phyloP scores from a whole-genome alignment of 1,284 basidiomycete species.

The Nidula niveotomentosa region DNA sequence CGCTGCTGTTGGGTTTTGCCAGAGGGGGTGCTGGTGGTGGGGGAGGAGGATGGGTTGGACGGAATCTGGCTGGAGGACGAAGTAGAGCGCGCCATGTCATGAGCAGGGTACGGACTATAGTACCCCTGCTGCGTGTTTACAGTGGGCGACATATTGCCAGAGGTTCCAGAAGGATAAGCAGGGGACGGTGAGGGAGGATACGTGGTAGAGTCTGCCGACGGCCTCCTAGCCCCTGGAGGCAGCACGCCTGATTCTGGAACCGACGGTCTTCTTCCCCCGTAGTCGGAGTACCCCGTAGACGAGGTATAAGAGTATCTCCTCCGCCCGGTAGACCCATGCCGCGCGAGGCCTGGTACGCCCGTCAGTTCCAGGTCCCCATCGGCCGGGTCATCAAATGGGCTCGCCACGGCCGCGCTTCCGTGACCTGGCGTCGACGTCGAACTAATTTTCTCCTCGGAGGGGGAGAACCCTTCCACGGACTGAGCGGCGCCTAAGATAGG shows the following conservation, averaged over 20 bases:
- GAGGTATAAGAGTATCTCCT: constrained; percentile 1
- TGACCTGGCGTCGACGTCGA: constrained; percentile 16
- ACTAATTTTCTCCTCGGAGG: constrained; percentile 26
- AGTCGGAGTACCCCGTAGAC: not conserved
- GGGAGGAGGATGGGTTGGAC: not conserved
- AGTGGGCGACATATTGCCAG: not conserved
- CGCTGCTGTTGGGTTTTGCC: constrained; percentile 11
- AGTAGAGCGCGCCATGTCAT: not conserved
- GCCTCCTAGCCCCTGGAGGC: not conserved
- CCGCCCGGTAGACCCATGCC: constrained; percentile 2
- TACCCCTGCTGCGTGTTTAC: not conserved
- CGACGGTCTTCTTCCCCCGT: not conserved
- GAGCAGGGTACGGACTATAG: not conserved
- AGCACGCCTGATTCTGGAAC: not conserved
- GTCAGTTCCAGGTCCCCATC: constrained; percentile 10
- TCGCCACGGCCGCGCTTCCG: constrained; percentile 9
- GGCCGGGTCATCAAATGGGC: constrained; percentile 15
- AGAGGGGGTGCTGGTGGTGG: constrained; percentile 12
- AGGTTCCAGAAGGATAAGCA: constrained; percentile 1
- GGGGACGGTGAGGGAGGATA: constrained; percentile 1
- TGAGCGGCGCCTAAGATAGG: constrained; percentile 12
- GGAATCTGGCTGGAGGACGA: not conserved
- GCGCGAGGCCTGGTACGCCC: constrained; percentile 17
- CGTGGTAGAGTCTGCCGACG: constrained; percentile 5
- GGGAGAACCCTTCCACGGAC: constrained; percentile 18